Evolutionary conservation across 1,284 basidiomycete species (phyloP), one percentile per base, ranked within the genome.

Genomic region (Cryptococcus sp.): DNA sequence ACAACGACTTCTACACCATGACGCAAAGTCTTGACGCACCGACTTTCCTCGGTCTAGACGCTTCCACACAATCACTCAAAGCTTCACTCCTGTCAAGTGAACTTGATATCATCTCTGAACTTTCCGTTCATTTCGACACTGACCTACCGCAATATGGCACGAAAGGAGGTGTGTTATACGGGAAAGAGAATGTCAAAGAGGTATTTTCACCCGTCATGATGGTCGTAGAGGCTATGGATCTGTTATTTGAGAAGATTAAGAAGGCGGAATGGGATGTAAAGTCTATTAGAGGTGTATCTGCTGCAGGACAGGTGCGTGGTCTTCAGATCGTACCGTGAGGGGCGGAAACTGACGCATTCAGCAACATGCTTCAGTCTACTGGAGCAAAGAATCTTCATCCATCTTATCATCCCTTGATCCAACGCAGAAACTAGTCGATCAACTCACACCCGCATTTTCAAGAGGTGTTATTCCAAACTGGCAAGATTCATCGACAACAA

Each of bases 341-440:
- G 7, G 4, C 11, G 4, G 46, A 10, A 5, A n/a, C 4, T 32
- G 3, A 34, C 13, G 33, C 33, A 31, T 37, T 42, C 46, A 92
- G 86, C 91, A 95, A 87, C 91, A 95, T 71, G 90, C 90, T 8
- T 90, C 88, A 1, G 89, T 93, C 7, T 93, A 88, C 71, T 93
- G 89, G 87, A 87, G 88, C 0, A 65, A 76, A 8, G 75, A 79
- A 3, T 86, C 86, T 0, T 79, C 82, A 46, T 53, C 59, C 0
- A 69, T 84, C 5, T 81, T 94, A 6, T 74, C 80, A 1, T 76
- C 76, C 1, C 79, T 92, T 44, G 80, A 86, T 65, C 61, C 85
- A 1, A 61, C 67, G 2, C 73, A 80, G 53, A 68, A 82, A 0
- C 79, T 93, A 4, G 74, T 78, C 0, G 37, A 59, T 0, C 80